A percentile compares a stretch with the other conserved stretches of the same genome.
These are phyloP conservation scores for Xylariomycetidae sp. DNA, from an alignment of 2,329 filamentous ascomycete species.

Conservation along the genomic window DNA sequence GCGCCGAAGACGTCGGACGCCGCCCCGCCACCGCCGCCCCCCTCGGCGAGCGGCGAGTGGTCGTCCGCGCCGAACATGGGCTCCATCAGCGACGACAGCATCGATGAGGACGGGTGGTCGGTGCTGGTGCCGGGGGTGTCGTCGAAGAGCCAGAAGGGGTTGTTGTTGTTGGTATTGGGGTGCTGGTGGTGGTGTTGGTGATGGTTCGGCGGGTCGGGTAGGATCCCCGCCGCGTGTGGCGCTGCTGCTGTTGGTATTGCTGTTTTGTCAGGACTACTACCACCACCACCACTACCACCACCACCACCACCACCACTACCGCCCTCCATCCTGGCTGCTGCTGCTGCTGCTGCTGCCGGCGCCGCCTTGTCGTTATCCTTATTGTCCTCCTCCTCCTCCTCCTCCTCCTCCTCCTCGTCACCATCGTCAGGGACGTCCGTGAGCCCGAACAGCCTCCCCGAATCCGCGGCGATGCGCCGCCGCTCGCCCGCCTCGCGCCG, in stretches of 20 bases:
- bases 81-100: conserved; percentile 11
- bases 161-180: too few species aligned
- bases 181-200: too few species aligned
- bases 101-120: conserved; percentile 19
- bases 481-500: conserved; percentile 41
- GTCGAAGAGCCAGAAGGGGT: too few species aligned
- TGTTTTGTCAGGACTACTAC: background rate
- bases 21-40: conserved; percentile 30
- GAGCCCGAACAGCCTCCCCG: conserved; percentile 45
- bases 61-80: conserved; percentile 11
- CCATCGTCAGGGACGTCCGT: too few species aligned
- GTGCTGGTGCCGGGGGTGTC: conserved; percentile 8
- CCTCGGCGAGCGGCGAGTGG: conserved; percentile 24
- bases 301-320: too few species aligned
- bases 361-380: conserved; percentile 10
- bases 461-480: conserved; percentile 41
- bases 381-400: too few species aligned
- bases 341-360: too few species aligned
- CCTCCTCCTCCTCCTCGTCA: too few species aligned
- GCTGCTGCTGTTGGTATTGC: background rate
- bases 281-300: background rate
- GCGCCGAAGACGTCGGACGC: conserved; percentile 36
- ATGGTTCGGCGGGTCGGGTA: too few species aligned
- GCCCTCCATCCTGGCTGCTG: background rate
- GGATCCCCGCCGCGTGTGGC: background rate